phyloP scores from a whole-genome alignment of 2,329 filamentous ascomycete species.

The Aspergillus clavatus region DNA sequence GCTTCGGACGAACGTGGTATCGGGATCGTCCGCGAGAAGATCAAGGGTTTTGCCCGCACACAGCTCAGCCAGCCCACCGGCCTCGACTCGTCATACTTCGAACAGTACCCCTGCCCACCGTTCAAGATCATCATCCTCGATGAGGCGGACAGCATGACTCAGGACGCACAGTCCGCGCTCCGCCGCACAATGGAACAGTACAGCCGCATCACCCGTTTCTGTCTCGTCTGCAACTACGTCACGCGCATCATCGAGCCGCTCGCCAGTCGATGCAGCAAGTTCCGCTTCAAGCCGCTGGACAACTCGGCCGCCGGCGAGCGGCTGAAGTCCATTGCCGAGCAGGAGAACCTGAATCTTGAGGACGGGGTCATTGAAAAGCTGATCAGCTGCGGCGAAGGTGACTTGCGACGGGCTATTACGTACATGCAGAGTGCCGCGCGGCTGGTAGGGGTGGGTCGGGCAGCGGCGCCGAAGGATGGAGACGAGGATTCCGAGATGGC shows the following conservation, averaged over 20 bases:
- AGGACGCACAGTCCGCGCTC: slow-evolving; percentile 90
- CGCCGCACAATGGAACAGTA: slow-evolving; percentile 98
- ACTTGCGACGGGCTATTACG: slow-evolving; percentile 93
- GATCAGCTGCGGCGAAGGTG: slow-evolving; percentile 84
- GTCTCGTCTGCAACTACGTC: slow-evolving; percentile 97
- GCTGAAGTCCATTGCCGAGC: slow-evolving; percentile 73
- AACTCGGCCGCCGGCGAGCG: slow-evolving; percentile 75
- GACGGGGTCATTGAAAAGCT: slow-evolving; percentile 76
- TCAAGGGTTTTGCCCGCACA: slow-evolving; percentile 96
- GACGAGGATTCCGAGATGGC: slow-evolving; percentile 59
- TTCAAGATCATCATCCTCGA: slow-evolving; percentile 99
- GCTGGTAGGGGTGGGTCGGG: slow-evolving; percentile 63
- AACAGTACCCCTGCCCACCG: slow-evolving; percentile 83
- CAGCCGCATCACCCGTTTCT: slow-evolving; percentile 92
- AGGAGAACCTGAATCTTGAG: slow-evolving; percentile 72
- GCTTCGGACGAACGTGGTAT: slow-evolving; percentile 98
- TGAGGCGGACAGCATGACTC: slow-evolving; percentile 98
- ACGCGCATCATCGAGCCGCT: slow-evolving; percentile 96
- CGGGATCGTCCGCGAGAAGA: slow-evolving; percentile 91
- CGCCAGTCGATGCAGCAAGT: slow-evolving; percentile 90
- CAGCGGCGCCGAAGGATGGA: slow-evolving; percentile 42
- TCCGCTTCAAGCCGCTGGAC: slow-evolving; percentile 94
- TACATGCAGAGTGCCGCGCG: slow-evolving; percentile 92
- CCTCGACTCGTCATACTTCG: slow-evolving; percentile 57
- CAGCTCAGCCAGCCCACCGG: slow-evolving; percentile 78